Evolutionary conservation across 768 basidiomycete species (phyloP).

Genomic region (Leccinum subtestaceum): DNA sequence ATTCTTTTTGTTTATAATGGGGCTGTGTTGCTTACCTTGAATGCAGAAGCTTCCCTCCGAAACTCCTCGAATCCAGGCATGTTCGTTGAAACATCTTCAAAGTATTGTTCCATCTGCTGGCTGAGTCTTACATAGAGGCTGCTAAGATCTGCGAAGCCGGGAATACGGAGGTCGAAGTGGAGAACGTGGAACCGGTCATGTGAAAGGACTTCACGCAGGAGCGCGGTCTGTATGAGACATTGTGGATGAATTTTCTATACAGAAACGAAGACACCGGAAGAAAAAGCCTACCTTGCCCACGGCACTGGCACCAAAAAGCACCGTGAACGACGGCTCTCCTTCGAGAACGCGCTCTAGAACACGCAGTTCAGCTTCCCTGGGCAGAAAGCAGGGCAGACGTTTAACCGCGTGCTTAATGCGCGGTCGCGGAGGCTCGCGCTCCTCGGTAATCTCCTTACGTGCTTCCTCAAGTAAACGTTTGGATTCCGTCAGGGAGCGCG

Average conservation of each 20-base stretch:
- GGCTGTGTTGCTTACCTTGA: constrained; percentile 54
- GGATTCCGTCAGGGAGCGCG: constrained; percentile 78
- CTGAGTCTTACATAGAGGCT: constrained; percentile 78
- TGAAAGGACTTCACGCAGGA: constrained; percentile 75
- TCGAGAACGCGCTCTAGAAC: constrained; percentile 65
- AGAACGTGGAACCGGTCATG: constrained; percentile 70
- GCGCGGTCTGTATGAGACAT: constrained; percentile 54
- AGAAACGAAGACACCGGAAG: not conserved
- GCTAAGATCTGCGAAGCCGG: constrained; percentile 77
- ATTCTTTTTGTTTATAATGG: not conserved
- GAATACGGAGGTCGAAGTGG: constrained; percentile 80
- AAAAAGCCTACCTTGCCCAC: constrained; percentile 64
- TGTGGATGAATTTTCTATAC: not conserved
- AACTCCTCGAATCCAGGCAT: constrained; percentile 69
- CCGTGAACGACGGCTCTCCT: constrained; percentile 72
- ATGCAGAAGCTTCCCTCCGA: constrained; percentile 71
- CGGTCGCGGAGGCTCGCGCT: constrained; percentile 60
- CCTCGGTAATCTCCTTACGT: constrained; percentile 68
- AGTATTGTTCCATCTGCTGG: constrained; percentile 80
- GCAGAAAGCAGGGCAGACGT: constrained; percentile 70
- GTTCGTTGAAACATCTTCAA: constrained; percentile 57
- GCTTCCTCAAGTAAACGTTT: constrained; percentile 75
- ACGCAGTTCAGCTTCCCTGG: constrained; percentile 62
- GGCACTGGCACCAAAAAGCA: constrained; percentile 77
- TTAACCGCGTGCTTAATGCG: constrained; percentile 77